Conservation (phyloP, 139 green algal genomes). For the Coelastrella sp. region DNA sequence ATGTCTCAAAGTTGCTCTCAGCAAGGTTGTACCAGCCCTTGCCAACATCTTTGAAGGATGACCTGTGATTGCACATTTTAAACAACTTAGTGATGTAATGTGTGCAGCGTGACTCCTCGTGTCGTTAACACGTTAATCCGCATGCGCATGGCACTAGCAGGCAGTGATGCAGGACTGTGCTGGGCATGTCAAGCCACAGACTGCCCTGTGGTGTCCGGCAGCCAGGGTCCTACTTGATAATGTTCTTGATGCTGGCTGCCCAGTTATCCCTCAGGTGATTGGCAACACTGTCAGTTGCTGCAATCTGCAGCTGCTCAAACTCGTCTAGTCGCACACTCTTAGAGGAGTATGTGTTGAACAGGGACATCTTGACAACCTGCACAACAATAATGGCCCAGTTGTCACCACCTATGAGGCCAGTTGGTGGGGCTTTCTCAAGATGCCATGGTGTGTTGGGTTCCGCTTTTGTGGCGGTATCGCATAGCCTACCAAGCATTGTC, state of each 20-base stretch:
- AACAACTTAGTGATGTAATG: background rate
- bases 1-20: slow-evolving; percentile 82
- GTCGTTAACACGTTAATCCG: background rate
- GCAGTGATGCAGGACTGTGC: no score
- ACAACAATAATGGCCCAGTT: background rate
- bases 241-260: slow-evolving; percentile 57
- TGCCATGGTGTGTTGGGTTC: background rate
- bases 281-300: slow-evolving; percentile 53
- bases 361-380: slow-evolving; percentile 78
- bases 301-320: slow-evolving; percentile 82
- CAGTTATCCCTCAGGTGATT: slow-evolving; percentile 85
- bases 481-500: no score
- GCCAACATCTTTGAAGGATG: slow-evolving; percentile 70
- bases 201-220: no score
- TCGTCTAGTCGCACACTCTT: slow-evolving; percentile 85
- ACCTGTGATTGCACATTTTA: background rate
- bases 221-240: slow-evolving; percentile 48
- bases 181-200: no score
- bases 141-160: background rate
- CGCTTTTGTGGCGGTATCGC: no score
- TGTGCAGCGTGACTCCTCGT: no score
- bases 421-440: background rate
- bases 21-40: slow-evolving; percentile 93
- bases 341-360: slow-evolving; percentile 74
- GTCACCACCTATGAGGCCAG: no score